phyloP scores from a whole-genome alignment of 352 stramenopile species.

The Nothophytophthora sp. region DNA sequence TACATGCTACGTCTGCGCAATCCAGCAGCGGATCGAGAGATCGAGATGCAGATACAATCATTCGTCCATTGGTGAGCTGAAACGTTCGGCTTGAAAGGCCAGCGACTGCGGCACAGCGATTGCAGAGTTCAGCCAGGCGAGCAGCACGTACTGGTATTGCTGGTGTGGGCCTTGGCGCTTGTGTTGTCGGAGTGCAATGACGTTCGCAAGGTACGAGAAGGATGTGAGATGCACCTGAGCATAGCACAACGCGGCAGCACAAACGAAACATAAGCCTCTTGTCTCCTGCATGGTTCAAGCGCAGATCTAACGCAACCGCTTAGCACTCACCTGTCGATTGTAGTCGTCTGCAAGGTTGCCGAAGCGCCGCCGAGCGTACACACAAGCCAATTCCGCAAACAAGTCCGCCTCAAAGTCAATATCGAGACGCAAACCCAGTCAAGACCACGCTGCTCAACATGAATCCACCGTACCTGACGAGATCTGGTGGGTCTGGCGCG shows the following conservation, averaged over 20 bases:
- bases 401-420: background rate
- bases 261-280: no score
- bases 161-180: conserved; percentile 31
- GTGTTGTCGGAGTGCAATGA: conserved; percentile 50
- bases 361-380: background rate
- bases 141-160: conserved; percentile 22
- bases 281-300: background rate
- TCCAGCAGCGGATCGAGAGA: background rate
- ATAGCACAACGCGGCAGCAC: background rate
- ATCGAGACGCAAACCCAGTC: background rate
- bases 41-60: background rate
- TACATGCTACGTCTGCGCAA: conserved; percentile 46
- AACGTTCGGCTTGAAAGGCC: background rate
- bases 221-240: conserved; percentile 46
- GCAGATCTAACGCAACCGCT: background rate
- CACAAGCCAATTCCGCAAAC: background rate
- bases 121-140: background rate
- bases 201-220: conserved; percentile 54
- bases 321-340: conserved; percentile 37
- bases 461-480: conserved; percentile 24
- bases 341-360: conserved; percentile 52
- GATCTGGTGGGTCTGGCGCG: conserved; percentile 44
- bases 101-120: background rate
- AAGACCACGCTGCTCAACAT: background rate
- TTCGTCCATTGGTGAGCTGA: background rate